These are phyloP conservation scores for Beauveria sp. DNA, from an alignment of 2,329 filamentous ascomycete genomes.

Conservation along the genomic window DNA sequence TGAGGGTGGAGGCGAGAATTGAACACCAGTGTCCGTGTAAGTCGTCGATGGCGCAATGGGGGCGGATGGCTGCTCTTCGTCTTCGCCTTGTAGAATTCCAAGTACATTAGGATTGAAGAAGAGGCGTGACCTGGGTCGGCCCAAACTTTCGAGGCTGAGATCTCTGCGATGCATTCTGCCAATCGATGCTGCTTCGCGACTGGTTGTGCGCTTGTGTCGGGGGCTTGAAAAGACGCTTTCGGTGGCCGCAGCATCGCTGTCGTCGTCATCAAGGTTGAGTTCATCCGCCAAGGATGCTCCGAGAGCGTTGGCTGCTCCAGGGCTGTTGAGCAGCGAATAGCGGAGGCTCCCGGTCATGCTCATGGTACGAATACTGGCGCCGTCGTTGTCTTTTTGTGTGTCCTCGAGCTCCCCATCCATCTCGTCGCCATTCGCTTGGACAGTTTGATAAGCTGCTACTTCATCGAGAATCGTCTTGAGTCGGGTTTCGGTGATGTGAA, in stretches of 20 bases:
- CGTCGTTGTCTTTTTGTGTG: slow-evolving; percentile 58
- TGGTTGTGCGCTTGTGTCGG: slow-evolving; percentile 45
- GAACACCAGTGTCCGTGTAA: slow-evolving; percentile 69
- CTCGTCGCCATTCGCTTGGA: slow-evolving; percentile 35
- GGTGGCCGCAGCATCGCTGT: slow-evolving; percentile 65
- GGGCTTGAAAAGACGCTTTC: slow-evolving; percentile 47
- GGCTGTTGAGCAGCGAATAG: slow-evolving; percentile 61
- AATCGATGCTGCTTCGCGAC: slow-evolving; percentile 46
- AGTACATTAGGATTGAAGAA: slow-evolving; percentile 47
- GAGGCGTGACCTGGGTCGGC: slow-evolving; percentile 45
- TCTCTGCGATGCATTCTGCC: slow-evolving; percentile 44
- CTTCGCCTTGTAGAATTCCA: slow-evolving; percentile 48
- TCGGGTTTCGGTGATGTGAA: slow-evolving; percentile 84
- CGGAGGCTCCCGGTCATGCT: slow-evolving; percentile 66
- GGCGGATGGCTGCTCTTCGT: slow-evolving; percentile 34
- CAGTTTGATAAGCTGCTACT: slow-evolving; percentile 62
- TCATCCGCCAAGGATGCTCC: slow-evolving; percentile 84
- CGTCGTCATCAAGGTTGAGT: slow-evolving; percentile 78
- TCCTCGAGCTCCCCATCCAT: slow-evolving; percentile 56
- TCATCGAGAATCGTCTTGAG: slow-evolving; percentile 81
- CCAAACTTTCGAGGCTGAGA: slow-evolving; percentile 51
- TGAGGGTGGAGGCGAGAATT: slow-evolving; percentile 77
- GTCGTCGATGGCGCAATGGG: slow-evolving; percentile 19
- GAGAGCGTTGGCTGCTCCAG: slow-evolving; percentile 47
- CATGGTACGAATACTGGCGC: slow-evolving; percentile 62